Percentiles rank a stretch among this genome's conserved stretches.
These are phyloP conservation scores for Apiotrichum domesticum DNA, from an alignment of 1,284 basidiomycete species.

Conservation along the genomic window DNA sequence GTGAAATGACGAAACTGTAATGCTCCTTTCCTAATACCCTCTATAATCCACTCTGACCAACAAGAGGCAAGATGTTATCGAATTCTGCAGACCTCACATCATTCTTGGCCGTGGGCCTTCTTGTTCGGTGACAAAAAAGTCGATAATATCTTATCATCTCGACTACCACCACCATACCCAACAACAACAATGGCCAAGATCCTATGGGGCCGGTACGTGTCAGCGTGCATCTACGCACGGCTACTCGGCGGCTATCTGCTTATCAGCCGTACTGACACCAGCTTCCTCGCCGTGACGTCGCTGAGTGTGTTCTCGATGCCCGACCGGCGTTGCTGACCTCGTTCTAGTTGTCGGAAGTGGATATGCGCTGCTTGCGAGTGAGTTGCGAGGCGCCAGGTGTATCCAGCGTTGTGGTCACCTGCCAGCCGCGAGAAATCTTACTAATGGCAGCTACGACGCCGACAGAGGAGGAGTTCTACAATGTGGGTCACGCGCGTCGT, in stretches of 20 bases:
- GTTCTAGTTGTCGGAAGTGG: slow-evolving; percentile 11
- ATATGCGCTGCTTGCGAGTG: slow-evolving; percentile 11
- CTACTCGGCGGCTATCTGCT: too few species aligned
- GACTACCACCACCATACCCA: background rate
- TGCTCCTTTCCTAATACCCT: too few species aligned
- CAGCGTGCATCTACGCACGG: too few species aligned
- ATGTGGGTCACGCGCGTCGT: slow-evolving; percentile 19
- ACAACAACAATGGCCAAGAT: slow-evolving; percentile 18
- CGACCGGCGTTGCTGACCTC: background rate
- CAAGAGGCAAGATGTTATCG: too few species aligned
- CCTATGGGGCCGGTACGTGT: slow-evolving; percentile 33
- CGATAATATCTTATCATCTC: too few species aligned
- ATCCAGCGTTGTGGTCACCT: background rate
- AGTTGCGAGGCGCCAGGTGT: background rate
- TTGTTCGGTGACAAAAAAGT: too few species aligned
- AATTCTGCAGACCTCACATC: too few species aligned
- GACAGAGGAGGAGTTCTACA: slow-evolving; percentile 42
- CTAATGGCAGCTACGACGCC: slow-evolving; percentile 31
- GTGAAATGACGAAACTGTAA: too few species aligned
- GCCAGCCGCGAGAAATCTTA: background rate
- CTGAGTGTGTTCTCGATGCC: slow-evolving; percentile 12
- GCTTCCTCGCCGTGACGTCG: slow-evolving; percentile 25
- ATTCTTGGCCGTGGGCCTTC: too few species aligned
- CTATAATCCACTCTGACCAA: too few species aligned
- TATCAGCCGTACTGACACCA: slow-evolving; percentile 9